Evolutionary conservation across 805 yeast species (phyloP), one percentile per base, ranked within the genome.

Genomic region (Wickerhamiella siamensis): DNA sequence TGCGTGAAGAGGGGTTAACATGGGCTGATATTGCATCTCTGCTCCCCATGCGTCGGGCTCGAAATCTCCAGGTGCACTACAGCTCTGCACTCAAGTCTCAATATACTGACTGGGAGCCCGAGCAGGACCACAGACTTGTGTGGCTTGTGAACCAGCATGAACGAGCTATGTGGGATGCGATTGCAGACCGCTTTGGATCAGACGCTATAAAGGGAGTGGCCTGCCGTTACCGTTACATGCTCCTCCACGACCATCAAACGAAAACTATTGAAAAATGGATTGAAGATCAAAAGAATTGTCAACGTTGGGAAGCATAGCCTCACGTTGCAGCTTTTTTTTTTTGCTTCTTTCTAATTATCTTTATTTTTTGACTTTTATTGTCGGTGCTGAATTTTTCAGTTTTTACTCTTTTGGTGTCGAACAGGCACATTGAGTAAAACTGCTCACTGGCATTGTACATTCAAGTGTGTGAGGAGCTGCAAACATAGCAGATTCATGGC

Each of bases 1-100:
- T 82, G 51, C 81, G 82, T 55, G 72, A 73, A 38, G 79, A 75
- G 54, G 77, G 77, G 53, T 64, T 80, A 51, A 86, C 91, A 0
- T 82, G 94, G 94, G 72, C 80, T 55, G 84, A 80, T 48, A 81
- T 82, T 35, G 75, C 87, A 1, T 68, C 75, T 34, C 79, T 77
- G 52, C 80, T 82, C 56, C 68, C 72, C 24, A 77, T 77, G 54
- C 65, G 94, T 53, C 79, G 91, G 2, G 82, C 88, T 17, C 83
- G 81, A 51, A 86, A 88, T 1, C 78, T 88, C 46, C 91, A 81
- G 61, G 82, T 81, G 19, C 52, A 59, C 20, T 57, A 56, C 44
- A 48, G 53, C 36, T 51, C 56, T 18, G 45, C 47, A 32, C 52
- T 56, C 12, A 52, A 53, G 37, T 16, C 26, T n/a, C 37, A 31